phyloP scores from a whole-genome alignment of 2,329 filamentous ascomycete species.

The Teratosphaeria zuluensis region DNA sequence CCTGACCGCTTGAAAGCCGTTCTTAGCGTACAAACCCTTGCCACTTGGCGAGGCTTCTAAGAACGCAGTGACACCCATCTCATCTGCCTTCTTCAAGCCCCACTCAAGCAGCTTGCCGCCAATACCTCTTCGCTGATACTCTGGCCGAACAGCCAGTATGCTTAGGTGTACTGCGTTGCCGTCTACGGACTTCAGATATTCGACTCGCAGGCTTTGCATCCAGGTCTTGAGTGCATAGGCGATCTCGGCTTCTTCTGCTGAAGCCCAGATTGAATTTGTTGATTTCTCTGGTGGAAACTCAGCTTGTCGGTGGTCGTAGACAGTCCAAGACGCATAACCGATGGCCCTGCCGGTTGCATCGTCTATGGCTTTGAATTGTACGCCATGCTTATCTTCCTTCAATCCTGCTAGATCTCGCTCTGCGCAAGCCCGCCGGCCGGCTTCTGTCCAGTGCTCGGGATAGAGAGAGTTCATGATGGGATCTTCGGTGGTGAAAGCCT shows the following conservation, averaged over 20 bases:
- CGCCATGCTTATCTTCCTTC: not conserved
- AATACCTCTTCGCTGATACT: slow-evolving; percentile 30
- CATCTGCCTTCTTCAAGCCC: slow-evolving; percentile 30
- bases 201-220: not conserved
- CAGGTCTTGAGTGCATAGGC: not conserved
- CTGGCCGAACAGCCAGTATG: slow-evolving; percentile 27
- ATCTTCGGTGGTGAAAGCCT: not conserved
- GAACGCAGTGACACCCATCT: slow-evolving; percentile 26
- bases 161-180: slow-evolving; percentile 17
- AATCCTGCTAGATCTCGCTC: not conserved
- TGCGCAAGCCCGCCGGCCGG: not conserved
- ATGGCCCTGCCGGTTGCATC: not conserved
- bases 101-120: slow-evolving; percentile 28
- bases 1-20: slow-evolving; percentile 20
- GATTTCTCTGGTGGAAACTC: not conserved
- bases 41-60: slow-evolving; percentile 29
- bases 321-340: not conserved
- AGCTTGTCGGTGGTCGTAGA: not conserved
- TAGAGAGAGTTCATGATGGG: not conserved
- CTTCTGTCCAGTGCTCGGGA: not conserved
- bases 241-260: not conserved
- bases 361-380: not conserved
- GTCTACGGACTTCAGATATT: not conserved
- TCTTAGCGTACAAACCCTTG: slow-evolving; percentile 29
- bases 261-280: not conserved